Evolutionary conservation across 768 basidiomycete genomes (phyloP).

Genomic region (Boletus eberwhitei): DNA sequence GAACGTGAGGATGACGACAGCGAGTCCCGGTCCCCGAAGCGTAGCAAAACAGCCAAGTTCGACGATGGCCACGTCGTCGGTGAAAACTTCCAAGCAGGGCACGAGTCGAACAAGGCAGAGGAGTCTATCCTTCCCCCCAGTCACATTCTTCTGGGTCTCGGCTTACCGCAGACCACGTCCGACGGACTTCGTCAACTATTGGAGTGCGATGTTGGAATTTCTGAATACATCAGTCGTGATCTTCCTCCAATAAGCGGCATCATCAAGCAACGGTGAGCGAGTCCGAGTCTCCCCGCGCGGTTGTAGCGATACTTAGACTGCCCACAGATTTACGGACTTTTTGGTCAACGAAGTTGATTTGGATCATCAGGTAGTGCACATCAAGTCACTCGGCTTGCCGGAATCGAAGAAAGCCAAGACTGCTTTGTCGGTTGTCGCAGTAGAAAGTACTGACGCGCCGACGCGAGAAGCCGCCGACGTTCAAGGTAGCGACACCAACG

Average conservation of each 20-base stretch:
- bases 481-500: constrained; percentile 3
- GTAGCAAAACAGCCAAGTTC: constrained; percentile 32
- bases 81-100: constrained; percentile 5
- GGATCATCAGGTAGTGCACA: constrained; percentile 72
- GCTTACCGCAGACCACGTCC: constrained; percentile 46
- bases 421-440: constrained; percentile 26
- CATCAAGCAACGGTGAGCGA: constrained; percentile 88
- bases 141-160: constrained; percentile 62
- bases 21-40: constrained; percentile 38
- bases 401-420: constrained; percentile 43
- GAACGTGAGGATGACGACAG: constrained; percentile 50
- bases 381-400: constrained; percentile 77
- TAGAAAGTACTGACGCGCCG: constrained; percentile 10
- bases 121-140: constrained; percentile 64
- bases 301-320: background rate
- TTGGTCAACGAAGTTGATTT: constrained; percentile 88
- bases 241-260: constrained; percentile 81
- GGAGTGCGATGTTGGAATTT: constrained; percentile 88
- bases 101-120: constrained; percentile 1
- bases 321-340: constrained; percentile 89
- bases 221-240: constrained; percentile 73
- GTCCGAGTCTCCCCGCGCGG: background rate
- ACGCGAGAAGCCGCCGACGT: constrained; percentile 13
- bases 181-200: constrained; percentile 55
- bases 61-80: constrained; percentile 4